These are phyloP conservation scores for Hylodesmum podocarpum DNA, from an alignment of 306 rosid species.

Conservation along the genomic window DNA sequence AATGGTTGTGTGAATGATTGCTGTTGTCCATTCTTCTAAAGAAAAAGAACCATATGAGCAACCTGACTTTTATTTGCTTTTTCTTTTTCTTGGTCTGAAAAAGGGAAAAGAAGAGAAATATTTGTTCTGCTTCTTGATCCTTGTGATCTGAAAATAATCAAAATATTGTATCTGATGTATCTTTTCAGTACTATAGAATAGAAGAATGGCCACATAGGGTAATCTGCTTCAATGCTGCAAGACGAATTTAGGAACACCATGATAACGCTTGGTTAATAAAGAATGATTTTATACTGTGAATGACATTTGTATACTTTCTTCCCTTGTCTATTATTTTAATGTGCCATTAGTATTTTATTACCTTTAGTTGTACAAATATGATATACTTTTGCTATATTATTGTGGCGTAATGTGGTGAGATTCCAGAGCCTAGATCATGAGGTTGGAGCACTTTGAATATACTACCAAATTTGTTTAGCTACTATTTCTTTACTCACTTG, in stretches of 20 bases:
- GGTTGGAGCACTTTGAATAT: background rate
- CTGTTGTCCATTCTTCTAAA: slow-evolving; percentile 44
- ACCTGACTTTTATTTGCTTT: slow-evolving; percentile 37
- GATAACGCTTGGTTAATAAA: background rate
- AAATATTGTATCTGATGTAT: background rate
- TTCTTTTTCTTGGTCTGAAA: slow-evolving; percentile 39
- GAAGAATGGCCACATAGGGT: background rate
- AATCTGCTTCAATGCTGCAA: background rate
- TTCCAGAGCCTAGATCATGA: background rate
- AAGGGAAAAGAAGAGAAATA: slow-evolving; percentile 21
- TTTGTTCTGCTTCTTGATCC: slow-evolving; percentile 28
- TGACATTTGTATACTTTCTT: background rate
- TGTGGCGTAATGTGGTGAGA: background rate
- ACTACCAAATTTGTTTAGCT: background rate
- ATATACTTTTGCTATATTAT: background rate
- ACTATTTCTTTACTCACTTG: background rate
- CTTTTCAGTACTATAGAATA: background rate
- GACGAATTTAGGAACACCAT: background rate
- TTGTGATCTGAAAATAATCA: background rate
- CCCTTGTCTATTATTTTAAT: background rate
- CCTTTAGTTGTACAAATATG: background rate
- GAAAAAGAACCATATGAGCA: slow-evolving; percentile 40
- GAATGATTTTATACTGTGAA: background rate
- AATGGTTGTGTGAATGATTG: slow-evolving; percentile 69
- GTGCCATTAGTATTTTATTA: background rate